phyloP scores from a whole-genome alignment of 2,329 filamentous ascomycete species.

The Fusarium miscanthi region DNA sequence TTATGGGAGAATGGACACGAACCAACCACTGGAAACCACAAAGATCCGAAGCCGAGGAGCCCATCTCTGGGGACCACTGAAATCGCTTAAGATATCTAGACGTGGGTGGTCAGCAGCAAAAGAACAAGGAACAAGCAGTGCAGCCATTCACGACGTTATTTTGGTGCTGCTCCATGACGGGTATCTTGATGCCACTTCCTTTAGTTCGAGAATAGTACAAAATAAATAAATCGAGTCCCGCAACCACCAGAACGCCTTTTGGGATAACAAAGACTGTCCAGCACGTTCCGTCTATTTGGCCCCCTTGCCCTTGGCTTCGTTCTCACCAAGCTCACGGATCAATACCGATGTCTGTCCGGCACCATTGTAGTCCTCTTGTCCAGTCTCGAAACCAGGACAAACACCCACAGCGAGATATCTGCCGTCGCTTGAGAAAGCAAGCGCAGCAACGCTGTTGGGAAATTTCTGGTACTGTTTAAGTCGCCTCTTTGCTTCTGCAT shows the following conservation, averaged over 20 bases:
- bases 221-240: conserved; percentile 42
- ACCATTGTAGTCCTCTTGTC: conserved; percentile 80
- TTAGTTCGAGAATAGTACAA: conserved; percentile 34
- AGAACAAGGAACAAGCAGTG: not conserved
- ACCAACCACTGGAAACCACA: not conserved
- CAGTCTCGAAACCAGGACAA: conserved; percentile 89
- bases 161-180: conserved; percentile 38
- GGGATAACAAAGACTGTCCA: conserved; percentile 36
- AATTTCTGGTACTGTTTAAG: conserved; percentile 91
- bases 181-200: conserved; percentile 48
- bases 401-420: conserved; percentile 82
- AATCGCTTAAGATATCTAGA: not conserved
- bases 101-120: not conserved
- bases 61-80: conserved; percentile 15
- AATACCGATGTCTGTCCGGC: conserved; percentile 81
- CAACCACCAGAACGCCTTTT: conserved; percentile 48
- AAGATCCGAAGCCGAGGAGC: not conserved
- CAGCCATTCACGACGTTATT: not conserved
- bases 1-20: not conserved
- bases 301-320: conserved; percentile 87
- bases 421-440: conserved; percentile 82
- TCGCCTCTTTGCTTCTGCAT: conserved; percentile 88
- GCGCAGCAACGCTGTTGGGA: conserved; percentile 78
- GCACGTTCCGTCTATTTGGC: conserved; percentile 63
- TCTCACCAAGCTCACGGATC: conserved; percentile 85